Percentiles rank a stretch among this genome's conserved stretches.
Conservation (phyloP, 2,329 filamentous ascomycete species). For the Exophiala sideris region DNA sequence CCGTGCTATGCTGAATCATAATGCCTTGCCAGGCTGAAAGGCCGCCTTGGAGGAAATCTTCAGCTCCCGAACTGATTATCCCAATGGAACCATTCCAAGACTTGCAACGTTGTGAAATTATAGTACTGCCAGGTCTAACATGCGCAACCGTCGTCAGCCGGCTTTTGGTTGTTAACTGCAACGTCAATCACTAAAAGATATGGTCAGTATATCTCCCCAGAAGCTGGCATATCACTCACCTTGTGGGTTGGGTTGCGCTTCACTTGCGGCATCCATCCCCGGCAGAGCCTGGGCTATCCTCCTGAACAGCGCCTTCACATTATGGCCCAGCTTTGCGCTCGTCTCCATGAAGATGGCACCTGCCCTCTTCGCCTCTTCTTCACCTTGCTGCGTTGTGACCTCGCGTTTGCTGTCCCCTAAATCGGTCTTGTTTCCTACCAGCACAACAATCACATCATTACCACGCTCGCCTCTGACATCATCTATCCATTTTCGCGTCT, state of each 20-base stretch:
- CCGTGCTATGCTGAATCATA: constrained; percentile 23
- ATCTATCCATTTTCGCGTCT: constrained; percentile 99
- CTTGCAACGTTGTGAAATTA: neutral
- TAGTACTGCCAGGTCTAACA: constrained; percentile 14
- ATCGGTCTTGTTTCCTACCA: constrained; percentile 99
- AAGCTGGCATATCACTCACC: constrained; percentile 15
- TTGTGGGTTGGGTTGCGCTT: constrained; percentile 36
- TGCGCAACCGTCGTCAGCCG: constrained; percentile 26
- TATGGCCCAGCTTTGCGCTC: constrained; percentile 94
- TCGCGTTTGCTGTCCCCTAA: constrained; percentile 89
- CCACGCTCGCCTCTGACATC: constrained; percentile 94
- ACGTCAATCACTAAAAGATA: constrained; percentile 27
- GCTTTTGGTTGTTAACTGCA: constrained; percentile 28
- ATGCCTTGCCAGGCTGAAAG: neutral
- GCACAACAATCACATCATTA: constrained; percentile 97
- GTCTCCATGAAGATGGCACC: constrained; percentile 99
- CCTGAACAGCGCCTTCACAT: constrained; percentile 96
- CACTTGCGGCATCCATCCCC: constrained; percentile 91
- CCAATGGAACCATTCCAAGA: neutral
- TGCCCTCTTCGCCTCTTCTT: constrained; percentile 97
- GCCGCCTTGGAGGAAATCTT: no score
- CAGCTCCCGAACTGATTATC: neutral
- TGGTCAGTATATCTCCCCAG: neutral
- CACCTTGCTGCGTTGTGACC: constrained; percentile 91
- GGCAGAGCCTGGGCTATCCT: constrained; percentile 96